phyloP scores from a whole-genome alignment of 2,329 filamentous ascomycete species.

The Botrytis pseudocinerea region DNA sequence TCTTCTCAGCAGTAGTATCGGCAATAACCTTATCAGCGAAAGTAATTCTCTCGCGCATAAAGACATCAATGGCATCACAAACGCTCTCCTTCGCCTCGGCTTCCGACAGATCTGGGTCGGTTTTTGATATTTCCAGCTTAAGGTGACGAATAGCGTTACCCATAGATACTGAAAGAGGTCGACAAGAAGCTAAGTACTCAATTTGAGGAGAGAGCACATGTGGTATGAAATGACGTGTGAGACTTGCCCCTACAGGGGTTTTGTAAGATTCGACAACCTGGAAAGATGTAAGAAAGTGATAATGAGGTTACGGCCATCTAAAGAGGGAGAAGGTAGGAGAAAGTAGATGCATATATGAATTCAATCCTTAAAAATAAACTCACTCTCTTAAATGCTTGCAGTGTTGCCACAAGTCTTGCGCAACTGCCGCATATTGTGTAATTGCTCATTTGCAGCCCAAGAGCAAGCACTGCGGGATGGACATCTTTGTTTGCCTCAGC shows the following conservation, averaged over 20 bases:
- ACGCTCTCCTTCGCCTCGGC: constrained; percentile 77
- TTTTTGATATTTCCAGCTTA: constrained; percentile 87
- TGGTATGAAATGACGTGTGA: constrained; percentile 87
- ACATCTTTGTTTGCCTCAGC: constrained; percentile 68
- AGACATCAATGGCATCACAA: constrained; percentile 79
- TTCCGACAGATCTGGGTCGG: constrained; percentile 84
- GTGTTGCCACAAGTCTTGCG: constrained; percentile 80
- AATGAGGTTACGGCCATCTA: neutral
- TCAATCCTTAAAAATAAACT: constrained; percentile 31
- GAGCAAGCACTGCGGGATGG: constrained; percentile 78
- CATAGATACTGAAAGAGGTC: constrained; percentile 96
- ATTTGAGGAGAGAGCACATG: constrained; percentile 94
- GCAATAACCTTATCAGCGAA: constrained; percentile 86
- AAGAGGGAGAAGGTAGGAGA: neutral
- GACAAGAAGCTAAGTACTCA: constrained; percentile 87
- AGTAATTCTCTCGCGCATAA: constrained; percentile 86
- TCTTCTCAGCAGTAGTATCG: constrained; percentile 70
- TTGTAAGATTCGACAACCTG: constrained; percentile 92
- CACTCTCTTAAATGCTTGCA: constrained; percentile 87
- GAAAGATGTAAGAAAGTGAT: constrained; percentile 22
- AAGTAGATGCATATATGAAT: neutral
- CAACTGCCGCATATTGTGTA: constrained; percentile 90
- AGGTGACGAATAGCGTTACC: constrained; percentile 95
- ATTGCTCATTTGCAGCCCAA: constrained; percentile 80
- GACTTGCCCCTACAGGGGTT: constrained; percentile 79